phyloP scores from a whole-genome alignment of 108 stramenopile species.

The Cylindrotheca closterium region DNA sequence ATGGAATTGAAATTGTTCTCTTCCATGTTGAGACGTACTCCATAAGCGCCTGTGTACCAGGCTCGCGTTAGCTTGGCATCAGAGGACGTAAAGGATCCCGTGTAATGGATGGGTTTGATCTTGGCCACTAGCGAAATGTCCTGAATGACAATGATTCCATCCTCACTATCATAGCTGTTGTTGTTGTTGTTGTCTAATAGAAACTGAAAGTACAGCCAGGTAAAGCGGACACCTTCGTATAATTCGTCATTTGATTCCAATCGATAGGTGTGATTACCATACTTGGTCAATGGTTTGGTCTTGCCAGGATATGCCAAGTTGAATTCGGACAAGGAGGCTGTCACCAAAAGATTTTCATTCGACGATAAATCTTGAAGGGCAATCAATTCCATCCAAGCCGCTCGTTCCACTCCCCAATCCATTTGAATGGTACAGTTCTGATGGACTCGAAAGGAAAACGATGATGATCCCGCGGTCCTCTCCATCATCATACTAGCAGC shows the following conservation, averaged over 20 bases:
- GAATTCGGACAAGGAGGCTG: constrained; percentile 36
- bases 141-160: constrained; percentile 11
- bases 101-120: constrained; percentile 36
- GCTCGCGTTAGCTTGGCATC: constrained; percentile 15
- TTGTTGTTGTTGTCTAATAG: neutral
- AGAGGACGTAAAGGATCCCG: constrained; percentile 29
- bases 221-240: constrained; percentile 45
- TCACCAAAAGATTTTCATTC: neutral
- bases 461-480: neutral
- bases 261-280: constrained; percentile 33
- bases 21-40: constrained; percentile 47
- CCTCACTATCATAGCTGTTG: too few relatives aligned
- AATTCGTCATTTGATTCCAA: constrained; percentile 44
- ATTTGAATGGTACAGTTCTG: constrained; percentile 21
- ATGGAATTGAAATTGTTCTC: constrained; percentile 31
- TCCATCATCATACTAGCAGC: neutral
- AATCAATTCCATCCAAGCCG: constrained; percentile 42
- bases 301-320: constrained; percentile 37
- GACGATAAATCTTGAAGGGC: neutral
- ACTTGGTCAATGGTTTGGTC: constrained; percentile 15
- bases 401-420: constrained; percentile 49
- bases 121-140: constrained; percentile 31
- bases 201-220: constrained; percentile 28
- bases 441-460: neutral
- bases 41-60: constrained; percentile 50